Evolutionary conservation across 768 basidiomycete genomes (phyloP), one percentile per base, ranked within the genome.

Genomic region (Candolleomyces aberdarensis): DNA sequence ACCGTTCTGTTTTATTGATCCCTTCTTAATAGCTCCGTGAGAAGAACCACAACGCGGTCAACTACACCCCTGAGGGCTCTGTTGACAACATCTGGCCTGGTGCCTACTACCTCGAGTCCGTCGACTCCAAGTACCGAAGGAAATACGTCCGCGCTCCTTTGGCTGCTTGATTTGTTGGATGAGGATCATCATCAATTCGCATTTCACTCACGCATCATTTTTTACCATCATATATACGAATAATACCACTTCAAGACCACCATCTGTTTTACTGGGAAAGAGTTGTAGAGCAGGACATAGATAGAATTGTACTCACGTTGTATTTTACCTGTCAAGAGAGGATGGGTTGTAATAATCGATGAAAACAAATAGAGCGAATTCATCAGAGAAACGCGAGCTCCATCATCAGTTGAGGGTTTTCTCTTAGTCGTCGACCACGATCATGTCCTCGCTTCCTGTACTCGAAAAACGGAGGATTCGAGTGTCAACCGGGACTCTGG

Each of bases 61-160:
- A 86, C 66, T 99, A 92, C 79, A 83, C 84, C 3, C 97, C 97
- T 13, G 81, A 85, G 55, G 97, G 97, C 50, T 87, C 86, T 22
- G 74, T 95, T 61, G 91, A 95, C 63, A 90, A 97, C 83, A 89
- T 99, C 74, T 95, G 93, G 91, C 88, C 91, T 3, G 95, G 95
- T 49, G 80, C 89, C 19, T 98, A 89, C 80, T 98, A 98, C 83
- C 90, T 99, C 65, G 88, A 89, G 64, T 84, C 81, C 70, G 88
- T 96, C 68, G 97, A 98, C 76, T 78, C 81, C 68, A 95, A 95
- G 77, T 95, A 88, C 85, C 82, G 97, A 68, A 85, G 97, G 71
- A 94, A 90, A 74, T 99, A 99, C 76, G 75, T 80, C 62, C 74
- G 77, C 46, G 79, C 81, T 26, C 80, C 80, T 36, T 41, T 74